Evolutionary conservation across 345 rosid species (phyloP).

Genomic region (Acer negundo): DNA sequence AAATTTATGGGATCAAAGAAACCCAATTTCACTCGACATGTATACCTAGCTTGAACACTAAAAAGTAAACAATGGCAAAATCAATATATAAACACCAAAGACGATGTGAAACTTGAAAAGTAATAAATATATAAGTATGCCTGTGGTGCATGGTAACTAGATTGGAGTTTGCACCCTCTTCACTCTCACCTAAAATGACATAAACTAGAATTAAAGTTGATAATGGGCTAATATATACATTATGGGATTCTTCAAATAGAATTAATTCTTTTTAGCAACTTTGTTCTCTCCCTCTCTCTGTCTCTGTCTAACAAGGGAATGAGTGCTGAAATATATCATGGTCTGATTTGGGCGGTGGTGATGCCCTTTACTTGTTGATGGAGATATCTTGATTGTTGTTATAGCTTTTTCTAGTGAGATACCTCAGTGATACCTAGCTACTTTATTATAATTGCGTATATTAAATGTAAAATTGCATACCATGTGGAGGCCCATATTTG

Average conservation of each 20-base stretch:
- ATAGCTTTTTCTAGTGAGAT: not conserved
- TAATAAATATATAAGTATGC: not conserved
- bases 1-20: too few species aligned
- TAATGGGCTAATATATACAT: not conserved
- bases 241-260: too few species aligned
- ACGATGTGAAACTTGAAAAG: not conserved
- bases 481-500: slow-evolving; percentile 39
- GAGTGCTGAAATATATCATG: slow-evolving; percentile 30
- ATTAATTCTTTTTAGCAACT: too few species aligned
- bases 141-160: not conserved
- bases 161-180: slow-evolving; percentile 1
- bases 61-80: not conserved
- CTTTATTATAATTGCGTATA: not conserved
- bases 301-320: slow-evolving; percentile 15
- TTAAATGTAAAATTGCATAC: not conserved
- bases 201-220: not conserved
- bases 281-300: not conserved
- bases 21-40: not conserved
- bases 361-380: slow-evolving; percentile 13
- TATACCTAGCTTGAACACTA: not conserved
- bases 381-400: slow-evolving; percentile 24
- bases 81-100: not conserved
- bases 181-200: slow-evolving; percentile 5
- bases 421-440: not conserved
- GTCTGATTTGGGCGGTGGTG: slow-evolving; percentile 29